Evolutionary conservation across 2,329 filamentous ascomycete genomes (phyloP).

Genomic region (Ustulina deusta): DNA sequence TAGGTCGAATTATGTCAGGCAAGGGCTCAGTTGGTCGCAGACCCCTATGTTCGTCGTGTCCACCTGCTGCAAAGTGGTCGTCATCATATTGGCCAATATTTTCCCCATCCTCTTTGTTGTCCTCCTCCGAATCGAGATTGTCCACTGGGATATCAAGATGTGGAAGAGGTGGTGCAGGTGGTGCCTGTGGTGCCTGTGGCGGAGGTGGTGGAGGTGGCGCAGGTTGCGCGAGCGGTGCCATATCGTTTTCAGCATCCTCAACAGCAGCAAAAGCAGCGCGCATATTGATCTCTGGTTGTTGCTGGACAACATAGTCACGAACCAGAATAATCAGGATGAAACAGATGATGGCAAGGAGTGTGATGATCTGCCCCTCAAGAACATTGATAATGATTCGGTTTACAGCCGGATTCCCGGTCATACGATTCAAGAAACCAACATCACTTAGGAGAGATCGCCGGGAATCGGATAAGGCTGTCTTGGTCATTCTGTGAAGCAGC

Average conservation of each 20-base stretch:
- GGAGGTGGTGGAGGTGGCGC: neutral
- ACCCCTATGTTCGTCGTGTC: conserved; percentile 36
- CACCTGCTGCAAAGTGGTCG: conserved; percentile 19
- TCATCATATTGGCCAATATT: conserved; percentile 32
- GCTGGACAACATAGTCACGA: conserved; percentile 96
- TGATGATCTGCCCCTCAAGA: conserved; percentile 94
- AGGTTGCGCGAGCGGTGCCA: conserved; percentile 32
- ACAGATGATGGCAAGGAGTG: conserved; percentile 86
- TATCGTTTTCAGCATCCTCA: conserved; percentile 56
- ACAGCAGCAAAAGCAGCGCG: conserved; percentile 71
- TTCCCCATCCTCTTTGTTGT: conserved; percentile 39
- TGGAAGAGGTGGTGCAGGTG: conserved; percentile 33
- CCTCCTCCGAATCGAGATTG: conserved; percentile 28
- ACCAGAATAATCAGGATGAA: conserved; percentile 99
- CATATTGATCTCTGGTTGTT: conserved; percentile 92
- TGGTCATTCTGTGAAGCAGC: conserved; percentile 38
- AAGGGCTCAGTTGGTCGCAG: conserved; percentile 28
- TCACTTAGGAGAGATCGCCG: conserved; percentile 67
- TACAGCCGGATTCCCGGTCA: conserved; percentile 76
- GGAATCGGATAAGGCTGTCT: conserved; percentile 37
- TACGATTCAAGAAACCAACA: conserved; percentile 66
- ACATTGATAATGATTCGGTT: conserved; percentile 86
- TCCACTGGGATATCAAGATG: conserved; percentile 34
- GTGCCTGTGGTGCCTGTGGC: conserved; percentile 21
- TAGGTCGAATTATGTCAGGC: conserved; percentile 37